phyloP scores from a whole-genome alignment of 768 basidiomycete species.

The Phlegmacium glaucopus region DNA sequence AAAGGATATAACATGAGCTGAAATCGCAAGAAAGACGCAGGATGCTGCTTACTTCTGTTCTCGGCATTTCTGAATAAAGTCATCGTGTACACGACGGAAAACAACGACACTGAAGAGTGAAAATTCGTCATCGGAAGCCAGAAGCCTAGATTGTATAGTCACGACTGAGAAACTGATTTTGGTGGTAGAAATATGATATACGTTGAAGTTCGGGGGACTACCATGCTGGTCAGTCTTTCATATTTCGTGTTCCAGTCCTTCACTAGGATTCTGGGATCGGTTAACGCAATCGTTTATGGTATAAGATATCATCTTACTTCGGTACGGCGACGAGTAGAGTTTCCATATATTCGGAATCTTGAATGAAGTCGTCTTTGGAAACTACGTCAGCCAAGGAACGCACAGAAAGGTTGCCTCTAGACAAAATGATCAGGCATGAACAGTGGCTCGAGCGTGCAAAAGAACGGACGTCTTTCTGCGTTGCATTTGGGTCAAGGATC shows the following conservation, averaged over 20 bases:
- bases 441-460: not conserved
- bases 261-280: conserved; percentile 48
- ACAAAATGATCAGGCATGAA: conserved; percentile 6
- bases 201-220: conserved; percentile 91
- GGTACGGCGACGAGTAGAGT: conserved; percentile 92
- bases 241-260: conserved; percentile 93
- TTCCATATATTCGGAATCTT: conserved; percentile 92
- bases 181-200: conserved; percentile 34
- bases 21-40: conserved; percentile 1
- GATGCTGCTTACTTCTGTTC: conserved; percentile 77
- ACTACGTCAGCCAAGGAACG: conserved; percentile 85
- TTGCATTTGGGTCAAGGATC: conserved; percentile 86
- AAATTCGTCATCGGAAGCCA: conserved; percentile 88
- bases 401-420: conserved; percentile 92
- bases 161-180: conserved; percentile 1
- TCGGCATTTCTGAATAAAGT: conserved; percentile 89
- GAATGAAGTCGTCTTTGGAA: conserved; percentile 73
- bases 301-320: conserved; percentile 52
- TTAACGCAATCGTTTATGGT: conserved; percentile 19
- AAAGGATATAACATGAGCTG: not conserved
- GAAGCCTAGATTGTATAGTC: conserved; percentile 41
- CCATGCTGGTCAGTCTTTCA: conserved; percentile 83
- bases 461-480: conserved; percentile 80
- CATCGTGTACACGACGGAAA: conserved; percentile 89
- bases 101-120: conserved; percentile 80